Conservation (phyloP, 306 rosid genomes). For the Mucuna pruriens region DNA sequence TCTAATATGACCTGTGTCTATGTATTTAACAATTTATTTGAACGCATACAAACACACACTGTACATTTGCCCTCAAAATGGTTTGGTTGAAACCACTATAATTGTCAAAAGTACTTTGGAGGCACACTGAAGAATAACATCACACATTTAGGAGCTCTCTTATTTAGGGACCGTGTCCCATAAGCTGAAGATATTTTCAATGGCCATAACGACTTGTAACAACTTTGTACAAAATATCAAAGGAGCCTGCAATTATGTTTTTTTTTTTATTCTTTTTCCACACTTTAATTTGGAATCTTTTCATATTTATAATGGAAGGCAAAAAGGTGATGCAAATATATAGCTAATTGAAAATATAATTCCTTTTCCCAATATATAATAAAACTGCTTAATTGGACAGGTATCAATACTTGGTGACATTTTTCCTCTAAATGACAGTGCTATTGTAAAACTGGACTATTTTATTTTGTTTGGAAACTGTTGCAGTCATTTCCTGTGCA, state of each 20-base stretch:
- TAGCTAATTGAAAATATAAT: background rate
- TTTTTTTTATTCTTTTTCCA: background rate
- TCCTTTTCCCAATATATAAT: background rate
- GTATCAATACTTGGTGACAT: too few species aligned
- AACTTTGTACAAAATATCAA: background rate
- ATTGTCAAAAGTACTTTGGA: background rate
- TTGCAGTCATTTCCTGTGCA: too few species aligned
- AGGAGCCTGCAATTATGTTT: background rate
- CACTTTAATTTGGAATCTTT: background rate
- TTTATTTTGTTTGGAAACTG: too few species aligned
- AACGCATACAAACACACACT: background rate
- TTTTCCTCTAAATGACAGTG: too few species aligned
- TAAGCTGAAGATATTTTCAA: background rate
- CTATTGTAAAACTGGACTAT: too few species aligned
- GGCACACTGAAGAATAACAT: background rate
- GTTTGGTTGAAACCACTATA: background rate
- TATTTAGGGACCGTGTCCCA: background rate
- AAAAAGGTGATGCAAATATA: background rate
- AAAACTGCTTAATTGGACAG: too few species aligned
- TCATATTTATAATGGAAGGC: background rate
- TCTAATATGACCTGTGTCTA: background rate
- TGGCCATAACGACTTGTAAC: background rate
- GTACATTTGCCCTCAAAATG: constrained; percentile 16
- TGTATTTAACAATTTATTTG: background rate
- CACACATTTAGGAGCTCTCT: background rate